phyloP scores from a whole-genome alignment of 1,284 basidiomycete genomes.

The Agroathelia rolfsii region DNA sequence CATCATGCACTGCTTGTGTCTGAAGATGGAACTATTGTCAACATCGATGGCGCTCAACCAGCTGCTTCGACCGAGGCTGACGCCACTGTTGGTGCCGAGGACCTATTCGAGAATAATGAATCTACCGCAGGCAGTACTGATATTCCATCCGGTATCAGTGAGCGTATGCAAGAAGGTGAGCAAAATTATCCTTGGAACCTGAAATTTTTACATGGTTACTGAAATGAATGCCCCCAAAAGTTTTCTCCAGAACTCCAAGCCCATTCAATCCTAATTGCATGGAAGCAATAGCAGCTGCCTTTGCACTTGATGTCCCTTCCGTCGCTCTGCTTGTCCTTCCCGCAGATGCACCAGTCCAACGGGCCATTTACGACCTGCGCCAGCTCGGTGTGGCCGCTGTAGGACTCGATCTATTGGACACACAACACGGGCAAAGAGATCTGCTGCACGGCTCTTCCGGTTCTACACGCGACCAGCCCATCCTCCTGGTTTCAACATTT shows the following conservation, averaged over 20 bases:
- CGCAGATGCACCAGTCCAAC: constrained; percentile 44
- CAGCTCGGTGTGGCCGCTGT: constrained; percentile 60
- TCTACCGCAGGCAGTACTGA: constrained; percentile 10
- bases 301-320: constrained; percentile 63
- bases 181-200: too few relatives aligned
- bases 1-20: constrained; percentile 59
- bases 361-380: constrained; percentile 53
- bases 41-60: constrained; percentile 34
- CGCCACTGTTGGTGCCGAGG: constrained; percentile 5
- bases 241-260: constrained; percentile 33
- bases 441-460: constrained; percentile 26
- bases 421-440: constrained; percentile 31
- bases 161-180: too few relatives aligned
- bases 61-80: too few relatives aligned
- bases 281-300: constrained; percentile 58
- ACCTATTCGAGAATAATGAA: constrained; percentile 1
- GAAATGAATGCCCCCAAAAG: too few relatives aligned
- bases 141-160: too few relatives aligned
- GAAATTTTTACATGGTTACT: too few relatives aligned
- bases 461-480: constrained; percentile 37
- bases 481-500: constrained; percentile 55
- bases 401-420: constrained; percentile 40
- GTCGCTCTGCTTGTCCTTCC: constrained; percentile 61
- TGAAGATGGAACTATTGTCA: constrained; percentile 36
- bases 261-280: constrained; percentile 44